A percentile compares a stretch with the other conserved stretches of the same genome.
These are phyloP conservation scores for Entonaema liquescens DNA, from an alignment of 495 filamentous ascomycete genomes.

Conservation along the genomic window DNA sequence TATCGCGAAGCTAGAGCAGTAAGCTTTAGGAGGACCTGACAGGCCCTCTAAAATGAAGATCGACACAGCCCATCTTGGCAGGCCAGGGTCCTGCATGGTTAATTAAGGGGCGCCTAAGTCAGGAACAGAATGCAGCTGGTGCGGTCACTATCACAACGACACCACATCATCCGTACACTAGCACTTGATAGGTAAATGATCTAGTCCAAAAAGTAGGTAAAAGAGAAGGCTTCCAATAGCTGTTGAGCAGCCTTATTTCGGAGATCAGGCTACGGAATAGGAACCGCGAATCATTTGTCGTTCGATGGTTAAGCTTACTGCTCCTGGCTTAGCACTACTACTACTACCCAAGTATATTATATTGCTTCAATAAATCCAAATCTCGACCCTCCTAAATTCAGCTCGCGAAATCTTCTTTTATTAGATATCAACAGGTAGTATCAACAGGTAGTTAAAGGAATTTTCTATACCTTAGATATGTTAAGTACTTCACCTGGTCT, in stretches of 20 bases:
- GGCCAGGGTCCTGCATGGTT: slow-evolving; percentile 11
- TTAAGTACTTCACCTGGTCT: neutral
- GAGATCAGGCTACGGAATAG: neutral
- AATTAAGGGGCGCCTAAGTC: slow-evolving; percentile 13
- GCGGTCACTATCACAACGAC: slow-evolving; percentile 19
- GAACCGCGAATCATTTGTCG: neutral
- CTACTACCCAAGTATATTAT: neutral
- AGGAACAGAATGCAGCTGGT: neutral
- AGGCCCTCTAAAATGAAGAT: slow-evolving; percentile 32
- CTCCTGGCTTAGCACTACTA: neutral
- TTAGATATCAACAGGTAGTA: neutral
- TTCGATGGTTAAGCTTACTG: neutral
- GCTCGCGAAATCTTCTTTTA: neutral
- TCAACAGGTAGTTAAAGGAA: too few relatives aligned
- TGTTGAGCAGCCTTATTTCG: neutral
- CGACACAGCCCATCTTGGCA: slow-evolving; percentile 32
- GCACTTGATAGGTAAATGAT: neutral
- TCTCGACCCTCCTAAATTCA: neutral
- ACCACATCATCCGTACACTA: neutral
- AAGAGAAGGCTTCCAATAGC: neutral
- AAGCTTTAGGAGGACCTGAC: slow-evolving; percentile 11
- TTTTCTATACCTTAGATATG: too few relatives aligned
- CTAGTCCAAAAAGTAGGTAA: neutral
- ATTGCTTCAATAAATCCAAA: neutral
- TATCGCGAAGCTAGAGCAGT: slow-evolving; percentile 5